Evolutionary conservation across 2,329 filamentous ascomycete genomes (phyloP).

Genomic region (Pseudogymnoascus sp.): DNA sequence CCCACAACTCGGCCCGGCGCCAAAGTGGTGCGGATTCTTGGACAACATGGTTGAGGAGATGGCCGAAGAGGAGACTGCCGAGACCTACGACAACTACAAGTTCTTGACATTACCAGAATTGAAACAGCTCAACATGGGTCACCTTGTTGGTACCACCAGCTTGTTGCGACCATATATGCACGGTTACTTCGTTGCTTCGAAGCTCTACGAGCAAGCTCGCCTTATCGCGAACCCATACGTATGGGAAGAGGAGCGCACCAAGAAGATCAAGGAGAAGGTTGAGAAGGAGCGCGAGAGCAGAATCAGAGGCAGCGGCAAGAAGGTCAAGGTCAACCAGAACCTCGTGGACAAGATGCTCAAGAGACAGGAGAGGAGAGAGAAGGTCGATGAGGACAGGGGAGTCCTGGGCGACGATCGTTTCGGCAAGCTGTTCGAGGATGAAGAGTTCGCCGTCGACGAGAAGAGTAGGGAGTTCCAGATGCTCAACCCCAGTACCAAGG

Average conservation of each 20-base stretch:
- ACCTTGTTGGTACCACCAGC: constrained; percentile 85
- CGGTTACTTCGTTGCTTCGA: constrained; percentile 93
- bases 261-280: constrained; percentile 89
- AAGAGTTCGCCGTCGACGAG: constrained; percentile 90
- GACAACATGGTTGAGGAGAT: constrained; percentile 98
- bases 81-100: constrained; percentile 98
- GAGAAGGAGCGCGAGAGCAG: constrained; percentile 94
- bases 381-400: constrained; percentile 54
- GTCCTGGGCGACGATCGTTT: constrained; percentile 83
- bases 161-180: constrained; percentile 96
- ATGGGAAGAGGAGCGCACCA: constrained; percentile 85
- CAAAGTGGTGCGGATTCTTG: constrained; percentile 92
- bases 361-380: constrained; percentile 54
- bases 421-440: constrained; percentile 80
- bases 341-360: constrained; percentile 68
- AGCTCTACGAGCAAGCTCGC: constrained; percentile 89
- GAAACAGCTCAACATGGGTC: constrained; percentile 75
- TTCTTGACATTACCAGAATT: constrained; percentile 88
- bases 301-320: constrained; percentile 81
- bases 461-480: constrained; percentile 77
- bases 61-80: constrained; percentile 72
- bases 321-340: constrained; percentile 92
- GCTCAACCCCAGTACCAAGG: constrained; percentile 77
- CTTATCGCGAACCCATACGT: constrained; percentile 91
- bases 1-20: constrained; percentile 85